Evolutionary conservation across 2,329 filamentous ascomycete species (phyloP), one percentile per base, ranked within the genome.

Genomic region (Cladosporium sphaerospermum): DNA sequence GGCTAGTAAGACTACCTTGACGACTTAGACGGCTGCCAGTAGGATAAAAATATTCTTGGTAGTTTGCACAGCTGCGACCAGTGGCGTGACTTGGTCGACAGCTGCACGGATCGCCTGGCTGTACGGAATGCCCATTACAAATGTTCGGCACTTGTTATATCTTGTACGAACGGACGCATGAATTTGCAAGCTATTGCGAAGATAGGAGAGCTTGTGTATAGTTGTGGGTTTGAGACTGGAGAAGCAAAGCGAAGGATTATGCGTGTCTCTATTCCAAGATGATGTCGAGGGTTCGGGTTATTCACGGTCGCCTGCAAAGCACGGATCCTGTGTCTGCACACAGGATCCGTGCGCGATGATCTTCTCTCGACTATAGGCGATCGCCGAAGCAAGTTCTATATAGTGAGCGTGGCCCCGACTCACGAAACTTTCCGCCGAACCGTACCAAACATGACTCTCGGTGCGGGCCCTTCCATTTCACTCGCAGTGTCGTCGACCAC

Each of bases 41-140:
- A 78, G 54, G 45, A 78, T 70, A 1, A 73, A 72, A 45, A 78
- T 78, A 58, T 78, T 74, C 54, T 73, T 74, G 8, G 72, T 77
- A 0, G 75, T 78, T 53, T 71, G 68, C 2, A 79, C 67, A 0
- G 71, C 71, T 1, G 72, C 73, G 3, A 78, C 75, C 4, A 79
- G 72, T 0, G 77, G 76, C 0, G 75, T 77, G 28, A 79, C 75
- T 65, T 78, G 74, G 55, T 75, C 72, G 62, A 79, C 78, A 36
- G 76, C 76, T 2, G 72, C 66, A 59, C 77, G 73, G 58, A 78
- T 78, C 56, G 78, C 70, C 59, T 71, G 73, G 11, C 73, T 77
- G 65, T 78, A 79, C 1, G 76, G 77, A 48, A 79, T 73, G 10
- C 76, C 76, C 76, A 78, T 78, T 6, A n/a, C n/a, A n/a, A n/a